These are phyloP conservation scores for Massariosphaeria phaeospora DNA, from an alignment of 495 filamentous ascomycete genomes.

Conservation along the genomic window DNA sequence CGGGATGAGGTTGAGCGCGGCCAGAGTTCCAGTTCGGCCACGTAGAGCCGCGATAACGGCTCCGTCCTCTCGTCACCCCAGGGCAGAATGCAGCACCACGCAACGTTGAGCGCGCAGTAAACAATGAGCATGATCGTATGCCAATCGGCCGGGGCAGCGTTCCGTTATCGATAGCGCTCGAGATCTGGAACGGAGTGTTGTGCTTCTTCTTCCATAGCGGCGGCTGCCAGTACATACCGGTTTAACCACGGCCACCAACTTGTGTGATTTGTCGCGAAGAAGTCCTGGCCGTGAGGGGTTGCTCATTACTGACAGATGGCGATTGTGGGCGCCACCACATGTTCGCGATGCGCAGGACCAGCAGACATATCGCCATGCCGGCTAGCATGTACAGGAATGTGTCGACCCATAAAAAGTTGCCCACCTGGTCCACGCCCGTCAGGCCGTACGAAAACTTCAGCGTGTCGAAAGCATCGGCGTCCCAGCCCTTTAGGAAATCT, in stretches of 20 bases:
- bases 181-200: constrained; percentile 84
- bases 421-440: constrained; percentile 38
- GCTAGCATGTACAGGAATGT: constrained; percentile 43
- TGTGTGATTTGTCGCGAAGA: constrained; percentile 62
- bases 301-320: constrained; percentile 64
- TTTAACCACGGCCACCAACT: constrained; percentile 65
- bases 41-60: constrained; percentile 62
- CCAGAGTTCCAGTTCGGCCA: constrained; percentile 77
- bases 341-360: constrained; percentile 55
- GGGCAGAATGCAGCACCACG: constrained; percentile 74
- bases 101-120: constrained; percentile 72
- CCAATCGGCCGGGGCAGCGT: constrained; percentile 81
- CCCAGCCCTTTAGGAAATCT: constrained; percentile 8
- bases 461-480: not conserved
- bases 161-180: constrained; percentile 77
- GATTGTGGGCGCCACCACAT: constrained; percentile 62
- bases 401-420: constrained; percentile 40
- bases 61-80: constrained; percentile 43
- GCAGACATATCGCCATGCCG: constrained; percentile 48
- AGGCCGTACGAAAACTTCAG: constrained; percentile 36
- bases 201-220: constrained; percentile 79
- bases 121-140: constrained; percentile 68
- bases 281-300: constrained; percentile 49
- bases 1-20: constrained; percentile 86
- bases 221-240: constrained; percentile 73